phyloP scores from a whole-genome alignment of 2,329 filamentous ascomycete genomes.

The Dothideomycetes sp. region DNA sequence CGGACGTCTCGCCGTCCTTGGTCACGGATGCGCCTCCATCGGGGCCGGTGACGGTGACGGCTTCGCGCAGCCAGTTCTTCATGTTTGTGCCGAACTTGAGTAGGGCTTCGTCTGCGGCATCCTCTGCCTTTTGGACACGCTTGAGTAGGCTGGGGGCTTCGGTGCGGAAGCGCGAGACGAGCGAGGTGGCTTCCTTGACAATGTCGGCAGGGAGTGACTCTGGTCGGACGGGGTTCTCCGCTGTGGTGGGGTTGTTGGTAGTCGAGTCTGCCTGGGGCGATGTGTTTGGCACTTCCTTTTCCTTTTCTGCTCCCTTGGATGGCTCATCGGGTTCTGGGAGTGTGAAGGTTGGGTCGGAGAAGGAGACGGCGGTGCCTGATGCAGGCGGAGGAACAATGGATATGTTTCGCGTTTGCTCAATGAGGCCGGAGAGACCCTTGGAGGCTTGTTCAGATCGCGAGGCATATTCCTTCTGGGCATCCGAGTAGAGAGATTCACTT shows the following conservation, averaged over 20 bases:
- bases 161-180: conserved; percentile 41
- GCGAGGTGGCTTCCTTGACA: conserved; percentile 46
- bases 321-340: conserved; percentile 6
- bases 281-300: too few species aligned
- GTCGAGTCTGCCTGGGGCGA: too few species aligned
- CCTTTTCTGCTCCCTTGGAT: conserved; percentile 11
- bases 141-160: conserved; percentile 49
- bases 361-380: conserved; percentile 14
- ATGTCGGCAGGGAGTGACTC: conserved; percentile 39
- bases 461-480: conserved; percentile 68
- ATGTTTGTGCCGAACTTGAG: conserved; percentile 85
- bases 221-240: too few species aligned
- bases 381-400: conserved; percentile 41
- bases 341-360: conserved; percentile 14
- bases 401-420: conserved; percentile 60
- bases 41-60: conserved; percentile 76
- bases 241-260: too few species aligned
- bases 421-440: conserved; percentile 65
- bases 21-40: conserved; percentile 28
- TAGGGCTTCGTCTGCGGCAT: conserved; percentile 90
- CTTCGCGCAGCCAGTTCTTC: conserved; percentile 79
- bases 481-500: conserved; percentile 81
- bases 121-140: conserved; percentile 83
- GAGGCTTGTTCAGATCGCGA: conserved; percentile 60
- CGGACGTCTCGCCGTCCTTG: conserved; percentile 16